Evolutionary conservation across 148 eudicot species (phyloP).

Genomic region (Vaccinium corymbosum): DNA sequence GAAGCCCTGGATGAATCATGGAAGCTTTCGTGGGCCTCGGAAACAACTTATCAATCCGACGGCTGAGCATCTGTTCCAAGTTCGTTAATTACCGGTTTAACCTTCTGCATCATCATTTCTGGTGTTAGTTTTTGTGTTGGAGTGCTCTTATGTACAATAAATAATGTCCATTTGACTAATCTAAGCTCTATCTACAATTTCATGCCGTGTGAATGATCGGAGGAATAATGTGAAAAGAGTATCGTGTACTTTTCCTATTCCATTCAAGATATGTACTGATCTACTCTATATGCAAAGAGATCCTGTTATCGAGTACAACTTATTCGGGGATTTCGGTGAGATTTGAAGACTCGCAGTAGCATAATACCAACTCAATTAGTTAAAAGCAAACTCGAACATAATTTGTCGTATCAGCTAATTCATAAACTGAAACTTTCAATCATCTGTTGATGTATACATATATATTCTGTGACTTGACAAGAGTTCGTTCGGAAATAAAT

Average conservation of each 20-base stretch:
- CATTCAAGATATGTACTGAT: background rate
- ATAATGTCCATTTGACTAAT: background rate
- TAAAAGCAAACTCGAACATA: background rate
- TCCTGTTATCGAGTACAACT: background rate
- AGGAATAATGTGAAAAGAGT: background rate
- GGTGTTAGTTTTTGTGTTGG: background rate
- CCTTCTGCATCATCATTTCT: background rate
- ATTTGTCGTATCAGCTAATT: background rate
- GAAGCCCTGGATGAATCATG: slow-evolving; percentile 33
- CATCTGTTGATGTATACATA: background rate
- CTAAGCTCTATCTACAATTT: background rate
- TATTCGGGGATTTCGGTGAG: background rate
- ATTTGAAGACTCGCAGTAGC: background rate
- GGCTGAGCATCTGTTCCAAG: slow-evolving; percentile 19
- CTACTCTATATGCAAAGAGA: background rate
- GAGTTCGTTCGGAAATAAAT: background rate
- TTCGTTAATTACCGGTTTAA: slow-evolving; percentile 16
- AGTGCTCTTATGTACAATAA: background rate
- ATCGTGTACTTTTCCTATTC: background rate
- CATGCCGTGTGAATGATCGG: background rate
- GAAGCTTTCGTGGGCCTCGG: slow-evolving; percentile 29
- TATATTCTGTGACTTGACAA: background rate
- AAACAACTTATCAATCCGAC: slow-evolving; percentile 24
- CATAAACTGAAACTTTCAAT: background rate
- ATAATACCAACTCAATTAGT: background rate